Evolutionary conservation across 176 grass and related monocot species (phyloP), one percentile per base, ranked within the genome.

Genomic region (Carex kokanica): DNA sequence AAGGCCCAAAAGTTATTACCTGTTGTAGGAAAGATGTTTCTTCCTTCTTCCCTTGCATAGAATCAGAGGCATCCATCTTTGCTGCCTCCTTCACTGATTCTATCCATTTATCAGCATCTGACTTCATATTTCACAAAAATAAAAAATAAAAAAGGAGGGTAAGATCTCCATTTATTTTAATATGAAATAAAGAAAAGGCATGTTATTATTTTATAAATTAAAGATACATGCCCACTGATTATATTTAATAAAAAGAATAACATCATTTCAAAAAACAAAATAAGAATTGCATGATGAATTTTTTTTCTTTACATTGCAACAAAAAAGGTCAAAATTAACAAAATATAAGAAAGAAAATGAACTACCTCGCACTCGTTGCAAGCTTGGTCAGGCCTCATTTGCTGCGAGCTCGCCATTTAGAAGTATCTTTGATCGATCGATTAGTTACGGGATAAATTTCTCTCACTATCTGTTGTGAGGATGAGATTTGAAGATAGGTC

Each of bases 391-490:
- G 85, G 65, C 18, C 20, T 67, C 80, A 87, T 64, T 72, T 74
- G 85, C 51, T 60, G 85, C 62, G 85, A 54, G 68, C 40, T 87
- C 41, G 80, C 80, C 49, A 84, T 78, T 86, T 88, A 67, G 54
- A 65, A 78, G 57, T 40, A 34, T 56, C 17, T 15, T 62, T 38
- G 40, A 11, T 43, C 36, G 63, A 47, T 47, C 45, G 45, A 81
- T 12, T 2, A 15, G 51, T 11, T 1, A 45, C 29, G 2, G 3
- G 14, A 7, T 61, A 34, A 60, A 12, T 25, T 40, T 20, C 0
- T 56, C 25, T 13, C 1, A 2, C 45, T 47, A 2, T 47, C 45
- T 47, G 45, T 23, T 82, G 17, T 16, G 41, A 24, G 54, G 49
- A 8, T 27, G 77, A 57, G 78, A 31, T 8, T n/a, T 64, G 64